Base-by-base conservation (phyloP, 2,329 filamentous ascomycete species). In the Fusarium euwallaceae region DNA sequence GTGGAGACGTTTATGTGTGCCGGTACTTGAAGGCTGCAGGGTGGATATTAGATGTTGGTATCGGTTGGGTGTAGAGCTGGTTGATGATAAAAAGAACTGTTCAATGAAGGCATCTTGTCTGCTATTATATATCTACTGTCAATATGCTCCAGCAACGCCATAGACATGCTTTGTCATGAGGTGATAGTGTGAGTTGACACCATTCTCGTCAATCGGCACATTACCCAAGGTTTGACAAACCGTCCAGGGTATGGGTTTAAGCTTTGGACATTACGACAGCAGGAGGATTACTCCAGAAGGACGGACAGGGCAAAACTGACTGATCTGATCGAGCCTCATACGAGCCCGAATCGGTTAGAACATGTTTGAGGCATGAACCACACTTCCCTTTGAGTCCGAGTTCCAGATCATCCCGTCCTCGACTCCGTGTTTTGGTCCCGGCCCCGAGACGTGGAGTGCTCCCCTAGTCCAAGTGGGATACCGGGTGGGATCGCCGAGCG, bases 401-500 rank as follows among this genome's bases (percentile, higher is more conserved):
- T 17, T 7, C 2, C 22, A 29, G 48, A 53, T 53, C 27, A 34
- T 55, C 27, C 17, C 51, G 17, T 55, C 51, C 2, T 32, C 6
- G 11, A n/a, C 27, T 53, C 48, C 29, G 22, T 20, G 43, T n/a
- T 41, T 24, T 43, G 27, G 17, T 29, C 4, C 51, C 43, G 62
- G 27, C 53, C 51, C 29, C 45, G 22, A 27, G 45, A 48, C 41
- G 32, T 34, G 24, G 22, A 10, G 22, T 24, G 20, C 6, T 36
- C 34, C 34, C 56, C 41, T 16, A 12, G 36, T 36, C 17, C 7
- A 36, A 4, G 69, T 64, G 75, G 75, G 71, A 71, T 70, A 8
- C 66, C 71, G 70, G 62, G 73, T 67, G 73, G 68, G 71, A 72
- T 69, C 22, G 3, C 37, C 63, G 62, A 63, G 45, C 22, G 61